Percentiles rank a stretch among this genome's conserved stretches.
Conservation (phyloP, 164 flowering plant species). For the Stephania yunnanensis region DNA sequence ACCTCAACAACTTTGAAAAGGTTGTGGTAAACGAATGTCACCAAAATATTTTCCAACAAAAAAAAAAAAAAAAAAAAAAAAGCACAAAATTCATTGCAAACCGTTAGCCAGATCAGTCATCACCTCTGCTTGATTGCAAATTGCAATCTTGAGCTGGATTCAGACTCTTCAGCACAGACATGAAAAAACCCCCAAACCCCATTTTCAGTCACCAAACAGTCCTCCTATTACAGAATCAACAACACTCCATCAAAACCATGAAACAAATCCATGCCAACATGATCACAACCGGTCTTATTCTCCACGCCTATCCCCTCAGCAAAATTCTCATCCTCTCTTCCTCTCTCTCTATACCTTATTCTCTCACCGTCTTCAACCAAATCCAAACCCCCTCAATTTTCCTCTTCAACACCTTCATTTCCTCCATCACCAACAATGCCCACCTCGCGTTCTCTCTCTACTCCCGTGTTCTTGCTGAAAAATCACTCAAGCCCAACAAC, state of each 20-base stretch:
- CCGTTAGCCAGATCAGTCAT: no score
- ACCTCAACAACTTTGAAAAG: no score
- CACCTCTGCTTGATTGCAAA: no score
- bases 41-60: no score
- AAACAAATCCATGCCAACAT: constrained; percentile 40
- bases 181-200: constrained; percentile 20
- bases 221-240: constrained; percentile 26
- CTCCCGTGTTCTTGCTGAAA: constrained; percentile 18
- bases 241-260: constrained; percentile 14
- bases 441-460: constrained; percentile 43
- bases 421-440: constrained; percentile 22
- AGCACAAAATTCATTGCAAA: no score
- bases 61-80: no score
- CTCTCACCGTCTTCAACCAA: constrained; percentile 40
- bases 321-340: constrained; percentile 37
- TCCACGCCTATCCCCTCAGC: constrained; percentile 54
- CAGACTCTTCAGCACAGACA: background rate
- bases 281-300: constrained; percentile 44
- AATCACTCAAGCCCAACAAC: constrained; percentile 31
- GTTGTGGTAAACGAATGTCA: no score
- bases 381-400: constrained; percentile 43
- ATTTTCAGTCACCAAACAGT: constrained; percentile 26
- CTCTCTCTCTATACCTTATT: constrained; percentile 23
- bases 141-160: no score
- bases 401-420: constrained; percentile 54